Evolutionary conservation across 2,329 filamentous ascomycete species (phyloP), one percentile per base, ranked within the genome.

Genomic region (Chrysoporthe puriensis): DNA sequence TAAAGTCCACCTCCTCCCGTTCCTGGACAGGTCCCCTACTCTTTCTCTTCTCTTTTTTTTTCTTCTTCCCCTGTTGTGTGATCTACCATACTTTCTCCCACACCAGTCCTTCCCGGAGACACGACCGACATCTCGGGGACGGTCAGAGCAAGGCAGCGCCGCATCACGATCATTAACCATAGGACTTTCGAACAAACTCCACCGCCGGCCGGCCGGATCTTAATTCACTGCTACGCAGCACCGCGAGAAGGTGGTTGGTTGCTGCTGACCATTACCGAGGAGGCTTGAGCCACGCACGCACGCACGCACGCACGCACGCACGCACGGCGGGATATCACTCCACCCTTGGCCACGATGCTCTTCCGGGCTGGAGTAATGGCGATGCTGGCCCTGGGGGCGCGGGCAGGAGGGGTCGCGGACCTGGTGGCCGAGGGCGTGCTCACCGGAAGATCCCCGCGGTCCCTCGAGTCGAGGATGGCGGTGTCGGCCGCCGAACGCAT

Each of bases 361-460:
- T 79, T 78, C 78, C 74, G 75, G 69, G 74, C 73, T 42, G 70
- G 73, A 61, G 69, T 80, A 32, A 71, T 77, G 40, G 76, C 76
- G 57, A 75, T 78, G 64, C 72, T 80, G 70, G 74, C 82, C 58
- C 78, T 75, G 69, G 72, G 72, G 26, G 76, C 75, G 64, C 79
- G 76, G 44, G 73, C 77, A 52, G 80, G 79, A 50, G 76, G 78
- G 16, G 70, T 79, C 26, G 73, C 69, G n/a, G 68, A 65, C 16
- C 58, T 75, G 44, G 70, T 76, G 36, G 69, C 69, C 43, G 75
- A 74, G 50, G 73, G 71, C 8, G 67, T 72, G 6, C 64, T 74
- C 54, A 67, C 67, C 59, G 71, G 69, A 3, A 73, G 73, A 46
- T 70, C 71, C 64, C 71, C 70, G 54, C 70, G 65, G 4, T 61